Evolutionary conservation across 2,329 filamentous ascomycete genomes (phyloP).

Genomic region (Raffaelea ambrosiae): DNA sequence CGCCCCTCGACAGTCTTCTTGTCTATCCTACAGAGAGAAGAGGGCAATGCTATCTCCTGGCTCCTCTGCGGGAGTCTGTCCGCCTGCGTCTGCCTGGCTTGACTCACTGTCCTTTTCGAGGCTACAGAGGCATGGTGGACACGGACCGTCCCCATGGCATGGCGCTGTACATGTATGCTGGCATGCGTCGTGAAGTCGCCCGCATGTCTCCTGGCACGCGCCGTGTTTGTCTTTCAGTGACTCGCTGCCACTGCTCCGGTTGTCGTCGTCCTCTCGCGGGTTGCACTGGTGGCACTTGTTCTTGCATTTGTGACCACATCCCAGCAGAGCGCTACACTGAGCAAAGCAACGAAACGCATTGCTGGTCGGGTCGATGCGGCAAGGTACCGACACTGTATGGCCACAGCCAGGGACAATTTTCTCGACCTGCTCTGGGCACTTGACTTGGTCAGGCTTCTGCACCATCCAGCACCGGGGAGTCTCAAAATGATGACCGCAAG

Average conservation of each 20-base stretch:
- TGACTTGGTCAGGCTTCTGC: slow-evolving; percentile 37
- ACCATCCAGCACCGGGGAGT: slow-evolving; percentile 33
- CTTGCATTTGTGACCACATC: slow-evolving; percentile 52
- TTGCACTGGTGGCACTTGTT: slow-evolving; percentile 41
- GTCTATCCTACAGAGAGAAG: too few species aligned
- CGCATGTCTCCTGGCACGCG: slow-evolving; percentile 39
- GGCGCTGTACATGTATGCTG: slow-evolving; percentile 52
- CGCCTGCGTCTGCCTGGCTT: too few species aligned
- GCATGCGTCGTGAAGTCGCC: slow-evolving; percentile 43
- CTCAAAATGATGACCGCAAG: slow-evolving; percentile 34
- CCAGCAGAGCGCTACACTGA: slow-evolving; percentile 34
- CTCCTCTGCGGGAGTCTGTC: too few species aligned
- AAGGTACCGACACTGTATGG: slow-evolving; percentile 43
- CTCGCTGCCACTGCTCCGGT: too few species aligned
- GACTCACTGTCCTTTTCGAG: too few species aligned
- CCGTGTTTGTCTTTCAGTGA: slow-evolving; percentile 36
- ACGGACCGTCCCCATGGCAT: too few species aligned
- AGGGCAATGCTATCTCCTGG: too few species aligned
- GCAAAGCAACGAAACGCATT: slow-evolving; percentile 36
- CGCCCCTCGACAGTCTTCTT: too few species aligned
- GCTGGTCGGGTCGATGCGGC: slow-evolving; percentile 34
- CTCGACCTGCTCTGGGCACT: slow-evolving; percentile 37
- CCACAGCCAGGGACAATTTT: slow-evolving; percentile 44
- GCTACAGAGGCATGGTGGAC: too few species aligned
- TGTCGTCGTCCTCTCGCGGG: slow-evolving; percentile 19